Percentiles rank a stretch among this genome's conserved stretches.
These are phyloP conservation scores for Phytophthora sp. DNA, from an alignment of 352 stramenopile species.

Conservation along the genomic window DNA sequence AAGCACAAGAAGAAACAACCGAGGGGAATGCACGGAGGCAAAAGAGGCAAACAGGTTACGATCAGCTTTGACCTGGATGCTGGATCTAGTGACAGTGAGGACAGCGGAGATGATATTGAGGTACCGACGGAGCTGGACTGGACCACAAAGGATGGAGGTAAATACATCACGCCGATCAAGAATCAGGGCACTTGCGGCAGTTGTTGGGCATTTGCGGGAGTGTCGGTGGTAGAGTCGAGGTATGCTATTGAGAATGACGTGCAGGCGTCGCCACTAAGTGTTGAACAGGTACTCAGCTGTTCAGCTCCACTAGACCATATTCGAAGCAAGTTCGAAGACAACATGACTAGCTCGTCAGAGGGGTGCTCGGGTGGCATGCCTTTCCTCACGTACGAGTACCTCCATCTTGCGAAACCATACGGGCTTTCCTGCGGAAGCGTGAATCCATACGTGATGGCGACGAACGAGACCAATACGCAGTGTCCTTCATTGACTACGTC, in stretches of 20 bases:
- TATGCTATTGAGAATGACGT: conserved; percentile 83
- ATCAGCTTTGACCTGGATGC: conserved; percentile 31
- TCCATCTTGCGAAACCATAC: conserved; percentile 59
- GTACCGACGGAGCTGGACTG: conserved; percentile 69
- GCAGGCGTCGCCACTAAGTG: conserved; percentile 67
- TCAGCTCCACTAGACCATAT: conserved; percentile 76
- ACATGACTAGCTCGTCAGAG: conserved; percentile 81
- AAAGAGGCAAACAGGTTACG: conserved; percentile 19
- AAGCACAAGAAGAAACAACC: conserved; percentile 23
- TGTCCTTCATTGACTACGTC: conserved; percentile 35
- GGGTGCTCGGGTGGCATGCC: conserved; percentile 90
- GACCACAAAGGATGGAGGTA: conserved; percentile 69
- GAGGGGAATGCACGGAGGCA: conserved; percentile 6
- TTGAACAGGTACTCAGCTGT: conserved; percentile 87
- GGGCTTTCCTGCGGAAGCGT: conserved; percentile 71
- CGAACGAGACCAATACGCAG: conserved; percentile 47
- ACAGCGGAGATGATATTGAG: conserved; percentile 19
- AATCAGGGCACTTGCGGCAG: conserved; percentile 93
- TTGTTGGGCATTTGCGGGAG: conserved; percentile 92
- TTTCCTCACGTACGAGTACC: conserved; percentile 91
- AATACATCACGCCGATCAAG: conserved; percentile 92
- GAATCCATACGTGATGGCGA: conserved; percentile 87
- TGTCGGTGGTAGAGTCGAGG: conserved; percentile 75
- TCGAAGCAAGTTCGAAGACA: conserved; percentile 65
- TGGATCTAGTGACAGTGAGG: conserved; percentile 20